Evolutionary conservation across 169 alveolate genomes (phyloP).

Genomic region (Cryptosporidium viatorum): DNA sequence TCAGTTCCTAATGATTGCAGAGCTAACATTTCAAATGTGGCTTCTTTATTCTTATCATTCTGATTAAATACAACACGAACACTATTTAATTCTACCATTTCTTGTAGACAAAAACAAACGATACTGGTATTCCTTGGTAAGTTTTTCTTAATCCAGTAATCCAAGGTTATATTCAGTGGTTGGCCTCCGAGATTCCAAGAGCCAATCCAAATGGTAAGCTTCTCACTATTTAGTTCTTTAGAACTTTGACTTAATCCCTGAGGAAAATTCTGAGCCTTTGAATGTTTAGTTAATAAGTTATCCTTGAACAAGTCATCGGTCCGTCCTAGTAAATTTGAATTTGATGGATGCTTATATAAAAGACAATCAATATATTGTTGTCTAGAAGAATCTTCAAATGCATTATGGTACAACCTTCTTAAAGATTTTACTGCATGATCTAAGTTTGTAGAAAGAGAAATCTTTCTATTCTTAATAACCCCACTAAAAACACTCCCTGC

Average conservation of each 20-base stretch:
- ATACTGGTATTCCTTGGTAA: slow-evolving; percentile 43
- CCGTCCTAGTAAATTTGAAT: slow-evolving; percentile 40
- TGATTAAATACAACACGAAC: slow-evolving; percentile 65
- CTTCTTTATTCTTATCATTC: slow-evolving; percentile 61
- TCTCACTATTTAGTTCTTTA: slow-evolving; percentile 28
- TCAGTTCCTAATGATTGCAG: slow-evolving; percentile 50
- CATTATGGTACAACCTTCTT: slow-evolving; percentile 86
- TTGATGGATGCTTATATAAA: slow-evolving; percentile 80
- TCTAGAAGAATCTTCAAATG: slow-evolving; percentile 87
- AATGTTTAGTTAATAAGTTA: background rate
- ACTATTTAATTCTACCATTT: slow-evolving; percentile 54
- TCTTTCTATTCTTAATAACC: slow-evolving; percentile 90
- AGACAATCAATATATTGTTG: slow-evolving; percentile 89
- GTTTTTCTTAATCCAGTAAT: slow-evolving; percentile 5
- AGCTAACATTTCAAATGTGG: slow-evolving; percentile 45
- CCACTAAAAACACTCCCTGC: slow-evolving; percentile 92
- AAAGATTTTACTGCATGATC: slow-evolving; percentile 88
- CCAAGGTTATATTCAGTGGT: background rate
- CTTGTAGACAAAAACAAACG: slow-evolving; percentile 63
- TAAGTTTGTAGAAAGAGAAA: slow-evolving; percentile 87
- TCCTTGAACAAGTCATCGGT: background rate
- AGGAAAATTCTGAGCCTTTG: background rate
- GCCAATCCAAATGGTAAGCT: slow-evolving; percentile 74
- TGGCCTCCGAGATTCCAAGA: slow-evolving; percentile 83
- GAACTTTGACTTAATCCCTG: background rate